Conservation (phyloP, 805 yeast genomes). For the Candida sanyiensis region DNA sequence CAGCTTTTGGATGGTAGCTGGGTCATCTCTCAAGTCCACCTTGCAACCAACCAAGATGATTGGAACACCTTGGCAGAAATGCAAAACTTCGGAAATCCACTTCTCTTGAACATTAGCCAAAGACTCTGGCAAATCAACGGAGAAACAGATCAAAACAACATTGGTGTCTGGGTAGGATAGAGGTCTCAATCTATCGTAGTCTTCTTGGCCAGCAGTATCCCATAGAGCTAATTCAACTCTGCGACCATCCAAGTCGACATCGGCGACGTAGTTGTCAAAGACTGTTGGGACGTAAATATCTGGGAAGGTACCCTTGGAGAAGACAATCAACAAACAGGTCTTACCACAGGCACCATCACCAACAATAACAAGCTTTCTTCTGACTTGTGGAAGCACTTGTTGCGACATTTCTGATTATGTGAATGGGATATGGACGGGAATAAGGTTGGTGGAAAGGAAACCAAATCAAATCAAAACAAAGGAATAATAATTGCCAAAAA, state of each 20-base stretch:
- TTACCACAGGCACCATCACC: constrained; percentile 99
- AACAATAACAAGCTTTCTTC: constrained; percentile 86
- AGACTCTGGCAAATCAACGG: constrained; percentile 87
- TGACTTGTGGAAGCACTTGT: constrained; percentile 28
- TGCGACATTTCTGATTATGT: constrained; percentile 22
- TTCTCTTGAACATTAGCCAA: constrained; percentile 91
- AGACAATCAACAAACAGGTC: constrained; percentile 82
- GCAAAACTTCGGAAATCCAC: constrained; percentile 91
- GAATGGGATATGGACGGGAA: neutral
- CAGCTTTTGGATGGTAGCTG: constrained; percentile 67
- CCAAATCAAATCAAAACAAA: constrained; percentile 1
- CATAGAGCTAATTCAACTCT: constrained; percentile 90
- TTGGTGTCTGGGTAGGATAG: constrained; percentile 88
- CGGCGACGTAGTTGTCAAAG: constrained; percentile 96
- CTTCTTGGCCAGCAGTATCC: constrained; percentile 99
- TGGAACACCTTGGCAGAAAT: constrained; percentile 92
- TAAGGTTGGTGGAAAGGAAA: neutral
- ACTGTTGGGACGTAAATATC: constrained; percentile 95
- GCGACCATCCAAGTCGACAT: constrained; percentile 87
- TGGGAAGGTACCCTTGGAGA: constrained; percentile 86
- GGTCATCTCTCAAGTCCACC: constrained; percentile 81
- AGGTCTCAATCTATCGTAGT: constrained; percentile 90
- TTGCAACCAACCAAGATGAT: constrained; percentile 90
- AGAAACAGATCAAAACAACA: constrained; percentile 86
- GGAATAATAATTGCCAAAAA: neutral